Conservation (phyloP, 2,329 filamentous ascomycete genomes). For the Penicillium freii region DNA sequence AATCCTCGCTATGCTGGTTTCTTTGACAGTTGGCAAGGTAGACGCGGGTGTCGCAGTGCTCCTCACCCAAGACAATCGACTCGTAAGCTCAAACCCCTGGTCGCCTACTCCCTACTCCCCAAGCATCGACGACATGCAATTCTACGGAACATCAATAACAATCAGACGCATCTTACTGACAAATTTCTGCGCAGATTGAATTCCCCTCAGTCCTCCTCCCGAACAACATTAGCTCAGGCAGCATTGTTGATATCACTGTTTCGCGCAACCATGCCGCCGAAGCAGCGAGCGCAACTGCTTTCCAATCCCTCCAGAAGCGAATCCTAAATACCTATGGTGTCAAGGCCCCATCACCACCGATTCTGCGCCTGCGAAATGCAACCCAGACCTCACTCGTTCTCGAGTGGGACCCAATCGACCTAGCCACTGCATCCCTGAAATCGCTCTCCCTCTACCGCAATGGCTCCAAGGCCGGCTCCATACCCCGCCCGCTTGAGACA, state of each 20-base stretch:
- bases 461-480: slow-evolving; percentile 92
- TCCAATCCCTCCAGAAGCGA: slow-evolving; percentile 80
- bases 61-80: slow-evolving; percentile 91
- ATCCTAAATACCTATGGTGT: slow-evolving; percentile 87
- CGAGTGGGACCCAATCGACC: slow-evolving; percentile 93
- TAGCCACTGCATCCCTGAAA: slow-evolving; percentile 87
- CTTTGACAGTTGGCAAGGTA: slow-evolving; percentile 97
- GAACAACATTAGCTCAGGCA: slow-evolving; percentile 89
- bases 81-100: slow-evolving; percentile 60
- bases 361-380: slow-evolving; percentile 89
- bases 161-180: background rate
- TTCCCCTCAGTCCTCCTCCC: slow-evolving; percentile 97
- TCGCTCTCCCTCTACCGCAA: slow-evolving; percentile 91
- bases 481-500: slow-evolving; percentile 81
- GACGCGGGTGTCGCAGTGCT: slow-evolving; percentile 97
- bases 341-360: slow-evolving; percentile 69
- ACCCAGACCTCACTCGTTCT: slow-evolving; percentile 98
- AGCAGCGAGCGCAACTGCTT: slow-evolving; percentile 68
- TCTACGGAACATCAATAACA: background rate
- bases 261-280: slow-evolving; percentile 81
- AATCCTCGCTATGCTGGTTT: slow-evolving; percentile 74
- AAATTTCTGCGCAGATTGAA: slow-evolving; percentile 69
- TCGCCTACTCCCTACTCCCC: slow-evolving; percentile 7
- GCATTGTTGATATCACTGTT: slow-evolving; percentile 97
- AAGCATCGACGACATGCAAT: slow-evolving; percentile 8